Conservation (phyloP, 805 yeast genomes). For the Starmerella tilneyi region DNA sequence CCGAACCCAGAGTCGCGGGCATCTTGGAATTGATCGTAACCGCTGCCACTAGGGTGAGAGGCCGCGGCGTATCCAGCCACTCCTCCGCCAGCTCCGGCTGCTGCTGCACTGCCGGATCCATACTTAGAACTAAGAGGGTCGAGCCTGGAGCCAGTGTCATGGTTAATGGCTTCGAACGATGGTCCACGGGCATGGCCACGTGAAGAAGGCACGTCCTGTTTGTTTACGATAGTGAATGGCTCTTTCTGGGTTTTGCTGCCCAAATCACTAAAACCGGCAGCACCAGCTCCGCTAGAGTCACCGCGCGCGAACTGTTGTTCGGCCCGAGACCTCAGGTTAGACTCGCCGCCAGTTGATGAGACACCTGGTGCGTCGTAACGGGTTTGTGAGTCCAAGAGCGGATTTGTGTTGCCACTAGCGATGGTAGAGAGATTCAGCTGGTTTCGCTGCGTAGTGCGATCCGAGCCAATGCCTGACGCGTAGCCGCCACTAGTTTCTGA, state of each 20-base stretch:
- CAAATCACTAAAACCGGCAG: constrained; percentile 9
- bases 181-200: constrained; percentile 9
- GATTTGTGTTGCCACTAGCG: constrained; percentile 4
- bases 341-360: background rate
- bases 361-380: constrained; percentile 7
- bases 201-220: background rate
- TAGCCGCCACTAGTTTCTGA: background rate
- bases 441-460: no score
- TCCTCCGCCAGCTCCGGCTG: constrained; percentile 1
- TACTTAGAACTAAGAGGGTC: constrained; percentile 18
- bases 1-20: background rate
- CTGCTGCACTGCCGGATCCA: constrained; percentile 1
- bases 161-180: constrained; percentile 10
- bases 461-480: background rate
- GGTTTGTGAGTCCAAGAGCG: constrained; percentile 7
- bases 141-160: constrained; percentile 15
- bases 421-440: background rate
- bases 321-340: background rate
- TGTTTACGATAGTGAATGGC: background rate
- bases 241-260: constrained; percentile 11
- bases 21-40: background rate
- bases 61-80: constrained; percentile 1
- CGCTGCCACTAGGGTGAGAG: background rate
- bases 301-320: constrained; percentile 3
- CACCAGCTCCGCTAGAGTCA: background rate